Evolutionary conservation across 1,139 yeast species (phyloP).

Genomic region (Taphrina populina): DNA sequence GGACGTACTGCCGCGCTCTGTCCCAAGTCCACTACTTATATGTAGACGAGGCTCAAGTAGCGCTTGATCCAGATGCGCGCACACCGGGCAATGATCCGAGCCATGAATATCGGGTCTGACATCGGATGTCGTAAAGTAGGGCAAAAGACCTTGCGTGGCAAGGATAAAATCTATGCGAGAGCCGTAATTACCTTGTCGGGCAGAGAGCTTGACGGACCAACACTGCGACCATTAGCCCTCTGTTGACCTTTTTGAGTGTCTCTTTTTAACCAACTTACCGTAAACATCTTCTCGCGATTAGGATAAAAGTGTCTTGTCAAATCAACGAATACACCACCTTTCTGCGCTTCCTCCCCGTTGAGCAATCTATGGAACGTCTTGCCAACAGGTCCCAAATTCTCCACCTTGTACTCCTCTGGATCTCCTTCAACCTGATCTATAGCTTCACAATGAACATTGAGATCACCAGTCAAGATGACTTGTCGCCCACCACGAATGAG

Average conservation of each 20-base stretch:
- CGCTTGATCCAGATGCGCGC: constrained; percentile 56
- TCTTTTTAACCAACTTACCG: no score
- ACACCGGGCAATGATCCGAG: constrained; percentile 93
- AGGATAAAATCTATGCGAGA: constrained; percentile 81
- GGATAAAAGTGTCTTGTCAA: constrained; percentile 62
- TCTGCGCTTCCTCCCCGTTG: neutral
- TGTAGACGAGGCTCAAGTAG: neutral
- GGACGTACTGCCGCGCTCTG: constrained; percentile 9
- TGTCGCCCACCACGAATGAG: constrained; percentile 54
- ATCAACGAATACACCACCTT: constrained; percentile 54
- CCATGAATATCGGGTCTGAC: constrained; percentile 73
- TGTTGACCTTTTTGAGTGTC: neutral
- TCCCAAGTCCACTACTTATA: neutral
- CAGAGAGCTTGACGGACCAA: constrained; percentile 79
- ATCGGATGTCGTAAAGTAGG: constrained; percentile 52
- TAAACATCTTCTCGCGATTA: constrained; percentile 64
- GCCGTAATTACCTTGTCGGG: constrained; percentile 56
- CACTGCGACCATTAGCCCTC: constrained; percentile 5
- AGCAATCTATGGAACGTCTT: constrained; percentile 2
- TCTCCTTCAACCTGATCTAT: constrained; percentile 72
- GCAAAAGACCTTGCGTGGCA: constrained; percentile 48
- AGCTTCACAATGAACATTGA: constrained; percentile 74
- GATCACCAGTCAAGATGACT: constrained; percentile 81
- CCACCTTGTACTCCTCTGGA: constrained; percentile 22
- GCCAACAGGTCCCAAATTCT: constrained; percentile 29